Percentiles rank a stretch among this genome's conserved stretches.
Conservation (phyloP, 164 flowering plant genomes). For the Nymphaea thermarum region DNA sequence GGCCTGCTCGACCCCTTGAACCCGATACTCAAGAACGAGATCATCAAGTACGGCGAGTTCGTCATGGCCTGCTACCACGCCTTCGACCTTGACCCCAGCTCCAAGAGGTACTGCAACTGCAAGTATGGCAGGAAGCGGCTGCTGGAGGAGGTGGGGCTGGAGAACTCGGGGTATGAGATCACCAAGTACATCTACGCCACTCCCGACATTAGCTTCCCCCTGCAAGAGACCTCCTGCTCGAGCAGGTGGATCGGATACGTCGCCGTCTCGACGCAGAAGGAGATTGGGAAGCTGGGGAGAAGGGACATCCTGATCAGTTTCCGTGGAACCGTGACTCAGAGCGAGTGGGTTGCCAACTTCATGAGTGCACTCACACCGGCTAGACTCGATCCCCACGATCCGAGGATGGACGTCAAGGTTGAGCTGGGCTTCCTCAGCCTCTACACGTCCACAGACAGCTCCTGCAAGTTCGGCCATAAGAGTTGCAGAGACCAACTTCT, state of each 20-base stretch:
- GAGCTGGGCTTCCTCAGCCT: slow-evolving; percentile 28
- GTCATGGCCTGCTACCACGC: slow-evolving; percentile 59
- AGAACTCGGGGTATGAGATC: slow-evolving; percentile 42
- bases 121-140: slow-evolving; percentile 51
- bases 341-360: slow-evolving; percentile 71
- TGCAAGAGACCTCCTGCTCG: slow-evolving; percentile 21
- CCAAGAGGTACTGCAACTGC: slow-evolving; percentile 57
- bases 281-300: slow-evolving; percentile 39
- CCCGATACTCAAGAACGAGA: slow-evolving; percentile 54
- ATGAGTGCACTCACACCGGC: slow-evolving; percentile 72
- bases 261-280: slow-evolving; percentile 47
- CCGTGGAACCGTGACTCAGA: slow-evolving; percentile 64
- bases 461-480: slow-evolving; percentile 17
- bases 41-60: slow-evolving; percentile 62
- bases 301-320: slow-evolving; percentile 57
- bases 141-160: slow-evolving; percentile 43
- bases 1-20: slow-evolving; percentile 46
- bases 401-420: slow-evolving; percentile 47
- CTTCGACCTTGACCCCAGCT: slow-evolving; percentile 54
- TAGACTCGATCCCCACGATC: slow-evolving; percentile 42
- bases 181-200: slow-evolving; percentile 80
- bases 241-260: slow-evolving; percentile 78
- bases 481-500: slow-evolving; percentile 31
- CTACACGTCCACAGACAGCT: slow-evolving; percentile 21
- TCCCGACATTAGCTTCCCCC: slow-evolving; percentile 40